phyloP scores from a whole-genome alignment of 2,329 filamentous ascomycete genomes.

The Aspergillus brunneoviolaceus region DNA sequence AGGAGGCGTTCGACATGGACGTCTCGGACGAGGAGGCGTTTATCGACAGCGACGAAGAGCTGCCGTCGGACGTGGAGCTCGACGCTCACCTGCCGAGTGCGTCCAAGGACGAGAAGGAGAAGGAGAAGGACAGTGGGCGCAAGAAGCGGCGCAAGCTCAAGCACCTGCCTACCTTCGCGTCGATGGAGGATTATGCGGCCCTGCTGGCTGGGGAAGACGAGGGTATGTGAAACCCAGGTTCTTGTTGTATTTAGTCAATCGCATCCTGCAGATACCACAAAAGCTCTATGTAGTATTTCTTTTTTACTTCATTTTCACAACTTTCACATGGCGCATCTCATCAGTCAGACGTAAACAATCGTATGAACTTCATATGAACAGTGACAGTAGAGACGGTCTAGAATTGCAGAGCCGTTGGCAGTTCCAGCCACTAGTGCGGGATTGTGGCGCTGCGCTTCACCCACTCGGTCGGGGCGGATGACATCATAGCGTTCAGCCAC shows the following conservation, averaged over 20 bases:
- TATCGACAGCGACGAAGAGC: slow-evolving; percentile 55
- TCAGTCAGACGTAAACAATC: too few species aligned
- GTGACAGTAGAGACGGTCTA: background rate
- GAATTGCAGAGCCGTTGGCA: background rate
- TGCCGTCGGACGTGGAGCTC: slow-evolving; percentile 52
- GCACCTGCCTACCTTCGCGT: slow-evolving; percentile 87
- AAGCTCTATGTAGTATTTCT: slow-evolving; percentile 8
- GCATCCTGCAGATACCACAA: slow-evolving; percentile 19
- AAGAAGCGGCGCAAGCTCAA: slow-evolving; percentile 82
- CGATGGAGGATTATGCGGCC: slow-evolving; percentile 87
- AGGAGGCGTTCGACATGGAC: slow-evolving; percentile 54
- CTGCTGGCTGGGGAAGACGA: slow-evolving; percentile 72
- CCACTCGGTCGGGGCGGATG: background rate
- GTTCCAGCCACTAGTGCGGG: background rate
- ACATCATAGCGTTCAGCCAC: background rate
- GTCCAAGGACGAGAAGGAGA: slow-evolving; percentile 39
- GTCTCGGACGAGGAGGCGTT: slow-evolving; percentile 48
- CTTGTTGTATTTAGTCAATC: slow-evolving; percentile 2
- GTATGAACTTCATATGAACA: background rate
- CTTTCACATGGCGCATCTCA: background rate
- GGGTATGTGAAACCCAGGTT: slow-evolving; percentile 31
- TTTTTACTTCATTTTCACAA: background rate
- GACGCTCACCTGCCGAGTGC: slow-evolving; percentile 43
- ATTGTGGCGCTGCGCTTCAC: background rate
- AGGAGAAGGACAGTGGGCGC: slow-evolving; percentile 42